Percentiles rank a stretch among this genome's conserved stretches.
Evolutionary conservation across 2,329 filamentous ascomycete species (phyloP).

Genomic region (Fusarium lateritium): DNA sequence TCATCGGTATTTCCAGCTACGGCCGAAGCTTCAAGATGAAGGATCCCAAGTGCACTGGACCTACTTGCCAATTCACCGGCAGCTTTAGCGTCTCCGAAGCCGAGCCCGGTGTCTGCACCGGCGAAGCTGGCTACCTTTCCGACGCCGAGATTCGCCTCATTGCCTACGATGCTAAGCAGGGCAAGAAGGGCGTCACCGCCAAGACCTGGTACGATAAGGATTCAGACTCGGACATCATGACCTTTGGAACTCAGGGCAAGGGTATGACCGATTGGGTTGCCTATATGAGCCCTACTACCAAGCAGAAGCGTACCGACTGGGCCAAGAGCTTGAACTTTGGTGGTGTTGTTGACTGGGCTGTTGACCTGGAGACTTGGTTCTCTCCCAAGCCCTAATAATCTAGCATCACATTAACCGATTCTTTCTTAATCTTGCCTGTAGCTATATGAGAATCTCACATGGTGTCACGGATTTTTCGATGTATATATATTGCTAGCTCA

Average conservation of each 20-base stretch:
- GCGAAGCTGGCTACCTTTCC: constrained; percentile 46
- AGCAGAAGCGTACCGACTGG: constrained; percentile 39
- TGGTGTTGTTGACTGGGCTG: constrained; percentile 52
- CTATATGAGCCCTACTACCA: constrained; percentile 49
- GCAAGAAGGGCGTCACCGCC: constrained; percentile 30
- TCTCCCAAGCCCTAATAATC: constrained; percentile 33
- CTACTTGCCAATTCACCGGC: constrained; percentile 47
- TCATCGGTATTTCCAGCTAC: constrained; percentile 51
- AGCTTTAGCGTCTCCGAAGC: constrained; percentile 43
- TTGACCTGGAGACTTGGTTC: constrained; percentile 50
- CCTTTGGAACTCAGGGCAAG: constrained; percentile 37
- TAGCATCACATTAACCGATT: not conserved
- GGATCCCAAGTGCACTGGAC: constrained; percentile 45
- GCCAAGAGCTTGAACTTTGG: constrained; percentile 49
- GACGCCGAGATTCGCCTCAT: constrained; percentile 52
- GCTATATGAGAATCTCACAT: constrained; percentile 6
- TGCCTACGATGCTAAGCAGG: constrained; percentile 37
- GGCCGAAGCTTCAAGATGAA: constrained; percentile 51
- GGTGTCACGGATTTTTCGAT: not conserved
- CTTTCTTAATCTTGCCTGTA: constrained; percentile 26
- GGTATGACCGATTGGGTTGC: constrained; percentile 51
- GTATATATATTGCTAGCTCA: constrained; percentile 19
- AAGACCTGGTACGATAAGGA: constrained; percentile 42
- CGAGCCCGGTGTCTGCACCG: constrained; percentile 47
- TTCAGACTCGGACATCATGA: constrained; percentile 47